A percentile compares a stretch with the other conserved stretches of the same genome.
Conservation (phyloP, 148 eudicot species). For the Vaccinium corymbosum region DNA sequence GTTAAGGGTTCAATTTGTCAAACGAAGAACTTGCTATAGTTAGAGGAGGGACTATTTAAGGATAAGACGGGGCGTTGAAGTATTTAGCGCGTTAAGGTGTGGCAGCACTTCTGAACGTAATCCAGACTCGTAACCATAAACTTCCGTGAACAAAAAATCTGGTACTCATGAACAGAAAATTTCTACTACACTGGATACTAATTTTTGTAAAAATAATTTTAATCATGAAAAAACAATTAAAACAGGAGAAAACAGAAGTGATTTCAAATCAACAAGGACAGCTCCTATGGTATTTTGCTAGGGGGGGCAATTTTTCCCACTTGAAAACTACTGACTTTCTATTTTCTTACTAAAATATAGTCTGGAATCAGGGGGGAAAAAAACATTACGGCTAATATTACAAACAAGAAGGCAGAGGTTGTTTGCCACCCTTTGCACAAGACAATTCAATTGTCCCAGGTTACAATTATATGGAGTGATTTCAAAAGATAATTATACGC, state of each 20-base stretch:
- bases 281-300: neutral
- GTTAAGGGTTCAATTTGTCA: slow-evolving; percentile 7
- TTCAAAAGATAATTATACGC: neutral
- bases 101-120: neutral
- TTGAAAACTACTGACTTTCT: no score
- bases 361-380: neutral
- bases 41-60: neutral
- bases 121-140: neutral
- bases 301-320: neutral
- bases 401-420: slow-evolving; percentile 1
- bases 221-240: neutral
- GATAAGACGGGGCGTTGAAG: neutral
- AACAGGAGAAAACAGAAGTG: neutral
- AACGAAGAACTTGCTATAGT: neutral
- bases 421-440: neutral
- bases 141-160: neutral
- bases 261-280: slow-evolving; percentile 6
- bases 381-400: no score
- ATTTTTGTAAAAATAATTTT: neutral
- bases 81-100: neutral
- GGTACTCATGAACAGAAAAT: neutral
- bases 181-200: neutral
- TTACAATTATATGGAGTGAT: neutral
- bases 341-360: neutral
- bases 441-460: neutral